Evolutionary conservation across 2,329 filamentous ascomycete species (phyloP).

Genomic region (Talaromyces rugulosus): DNA sequence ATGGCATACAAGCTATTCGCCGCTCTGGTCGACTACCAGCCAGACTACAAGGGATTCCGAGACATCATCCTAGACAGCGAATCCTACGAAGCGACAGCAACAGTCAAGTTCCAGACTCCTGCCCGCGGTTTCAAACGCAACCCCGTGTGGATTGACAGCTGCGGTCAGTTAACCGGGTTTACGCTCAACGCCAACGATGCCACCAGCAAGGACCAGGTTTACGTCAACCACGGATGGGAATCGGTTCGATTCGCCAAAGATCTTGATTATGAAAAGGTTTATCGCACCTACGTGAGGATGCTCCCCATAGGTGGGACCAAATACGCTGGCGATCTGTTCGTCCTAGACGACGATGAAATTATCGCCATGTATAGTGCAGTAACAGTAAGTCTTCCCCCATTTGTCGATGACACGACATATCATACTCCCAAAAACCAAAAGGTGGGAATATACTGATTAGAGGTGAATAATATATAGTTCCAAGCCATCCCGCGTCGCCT

Average conservation of each 20-base stretch:
- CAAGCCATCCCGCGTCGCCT: not conserved
- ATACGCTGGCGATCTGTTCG: not conserved
- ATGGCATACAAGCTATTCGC: conserved; percentile 34
- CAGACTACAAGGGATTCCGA: conserved; percentile 30
- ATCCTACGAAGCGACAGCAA: conserved; percentile 19
- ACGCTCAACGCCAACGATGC: conserved; percentile 33
- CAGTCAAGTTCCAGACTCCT: conserved; percentile 8
- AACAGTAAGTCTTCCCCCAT: not conserved
- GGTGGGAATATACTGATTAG: not conserved
- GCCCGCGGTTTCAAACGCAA: conserved; percentile 13
- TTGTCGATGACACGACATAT: not conserved
- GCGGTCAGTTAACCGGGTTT: conserved; percentile 33
- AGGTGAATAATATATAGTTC: not conserved
- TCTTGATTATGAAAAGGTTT: conserved; percentile 18
- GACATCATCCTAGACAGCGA: conserved; percentile 31
- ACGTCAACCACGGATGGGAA: conserved; percentile 33
- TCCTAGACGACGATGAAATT: not conserved
- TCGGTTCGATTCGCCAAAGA: conserved; percentile 21
- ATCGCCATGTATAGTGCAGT: not conserved
- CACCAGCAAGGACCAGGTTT: conserved; percentile 25
- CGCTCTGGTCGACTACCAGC: conserved; percentile 28
- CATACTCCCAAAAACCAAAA: not conserved
- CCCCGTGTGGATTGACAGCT: conserved; percentile 32
- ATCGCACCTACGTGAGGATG: conserved; percentile 31
- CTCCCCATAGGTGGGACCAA: not conserved